Base-by-base conservation (phyloP, 2,329 filamentous ascomycete species). In the Fusarium scirpi region DNA sequence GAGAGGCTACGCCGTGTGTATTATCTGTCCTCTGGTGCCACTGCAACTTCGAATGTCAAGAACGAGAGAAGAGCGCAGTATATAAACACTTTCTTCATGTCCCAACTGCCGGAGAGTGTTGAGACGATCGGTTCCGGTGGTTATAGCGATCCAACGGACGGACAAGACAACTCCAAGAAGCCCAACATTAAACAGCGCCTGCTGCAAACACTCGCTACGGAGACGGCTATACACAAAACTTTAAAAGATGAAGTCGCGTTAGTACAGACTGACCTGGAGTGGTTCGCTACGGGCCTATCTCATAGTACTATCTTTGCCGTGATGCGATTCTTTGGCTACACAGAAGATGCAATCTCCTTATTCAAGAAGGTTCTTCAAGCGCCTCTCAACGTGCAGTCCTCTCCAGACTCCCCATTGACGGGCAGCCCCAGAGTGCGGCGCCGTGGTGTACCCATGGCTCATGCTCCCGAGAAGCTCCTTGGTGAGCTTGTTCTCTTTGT, bases 401-500 rank as follows among this genome's bases (percentile, higher is more conserved):
- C 32, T 10, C 32, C 46, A 9, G 55, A 53, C 9, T 5, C 25
- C 8, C 55, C 45, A 2, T 18, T 41, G 11, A 10, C 20, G 2
- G 55, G 55, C 5, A 58, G 32, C 27, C 55, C 46, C 11, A 53
- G 16, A 18, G 16, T 53, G 1, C 55, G 46, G 0, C 55, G 46
- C 29, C 55, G 55, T 8, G 55, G 55, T 5, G 55, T 58, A 0
- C 55, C 55, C 8, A 58, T 58, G 55, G 55, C 55, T 13, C 55
- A 58, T 6, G 55, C 55, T 4, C 55, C 55, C 1, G 55, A 58
- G 32, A 58, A 53, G 9, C 30, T 58, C 0, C 46, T 58, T 5
- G 55, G 55, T 3, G 55, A 58, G 12, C 55, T 58, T 20, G 55
- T 58, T 10, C 55, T 58, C 16, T 53, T 58, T 16, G n/a, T 58